Percentiles rank a stretch among this genome's conserved stretches.
Conservation (phyloP, 306 rosid genomes). For the Medicago lupulina region DNA sequence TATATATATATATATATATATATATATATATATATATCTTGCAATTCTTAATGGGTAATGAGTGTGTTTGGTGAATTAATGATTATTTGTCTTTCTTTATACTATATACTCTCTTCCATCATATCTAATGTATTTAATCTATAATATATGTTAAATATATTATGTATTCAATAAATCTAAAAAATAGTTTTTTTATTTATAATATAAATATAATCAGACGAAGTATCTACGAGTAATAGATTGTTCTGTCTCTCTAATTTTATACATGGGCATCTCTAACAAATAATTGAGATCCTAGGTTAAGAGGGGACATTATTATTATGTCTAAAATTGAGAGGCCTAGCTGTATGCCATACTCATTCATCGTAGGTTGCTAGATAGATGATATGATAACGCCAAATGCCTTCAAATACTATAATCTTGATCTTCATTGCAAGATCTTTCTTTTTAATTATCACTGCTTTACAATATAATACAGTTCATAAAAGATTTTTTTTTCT, state of each 20-base stretch:
- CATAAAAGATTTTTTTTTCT: no score
- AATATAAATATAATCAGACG: no score
- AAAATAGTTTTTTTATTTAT: no score
- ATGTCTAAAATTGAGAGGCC: slow-evolving; percentile 41
- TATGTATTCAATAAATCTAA: no score
- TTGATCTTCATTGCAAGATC: not conserved
- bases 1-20: no score
- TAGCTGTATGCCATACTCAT: slow-evolving; percentile 54
- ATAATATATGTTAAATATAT: no score
- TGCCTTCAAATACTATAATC: slow-evolving; percentile 49
- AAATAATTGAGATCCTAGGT: slow-evolving; percentile 62
- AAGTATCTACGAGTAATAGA: no score
- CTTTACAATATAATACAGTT: not conserved
- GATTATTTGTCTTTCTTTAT: slow-evolving; percentile 28
- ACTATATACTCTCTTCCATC: no score
- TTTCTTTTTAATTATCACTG: no score
- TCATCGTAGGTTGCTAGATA: slow-evolving; percentile 52
- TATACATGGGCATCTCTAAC: slow-evolving; percentile 33
- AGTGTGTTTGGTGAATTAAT: slow-evolving; percentile 45
- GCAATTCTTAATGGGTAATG: slow-evolving; percentile 42
- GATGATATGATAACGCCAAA: slow-evolving; percentile 29
- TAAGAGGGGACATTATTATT: slow-evolving; percentile 44
- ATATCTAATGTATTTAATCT: no score
- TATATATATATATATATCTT: no score
- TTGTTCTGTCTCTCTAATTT: no score